Percentiles rank a stretch among this genome's conserved stretches.
phyloP scores from a whole-genome alignment of 345 rosid genomes.

The Hibiscus trionum region DNA sequence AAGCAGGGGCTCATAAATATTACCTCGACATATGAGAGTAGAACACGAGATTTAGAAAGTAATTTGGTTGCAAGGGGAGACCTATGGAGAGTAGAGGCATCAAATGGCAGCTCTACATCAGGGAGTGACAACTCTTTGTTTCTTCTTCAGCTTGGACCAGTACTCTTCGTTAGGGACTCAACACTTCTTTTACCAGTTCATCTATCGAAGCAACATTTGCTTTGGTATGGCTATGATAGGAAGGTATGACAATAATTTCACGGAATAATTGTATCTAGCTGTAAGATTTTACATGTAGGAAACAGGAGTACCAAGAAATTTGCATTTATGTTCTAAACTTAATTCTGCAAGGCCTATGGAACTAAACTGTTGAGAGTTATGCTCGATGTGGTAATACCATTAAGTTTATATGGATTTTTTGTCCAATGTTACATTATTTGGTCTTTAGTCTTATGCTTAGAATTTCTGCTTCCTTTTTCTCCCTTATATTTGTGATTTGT shows the following conservation, averaged over 20 bases:
- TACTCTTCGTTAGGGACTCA: constrained; percentile 76
- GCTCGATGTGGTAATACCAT: neutral
- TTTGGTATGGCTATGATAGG: constrained; percentile 96
- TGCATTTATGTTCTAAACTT: neutral
- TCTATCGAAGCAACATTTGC: constrained; percentile 90
- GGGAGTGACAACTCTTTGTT: constrained; percentile 72
- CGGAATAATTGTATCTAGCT: neutral
- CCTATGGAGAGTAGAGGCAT: constrained; percentile 90
- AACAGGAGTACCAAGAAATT: neutral
- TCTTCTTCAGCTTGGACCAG: constrained; percentile 91
- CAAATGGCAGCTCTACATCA: constrained; percentile 52
- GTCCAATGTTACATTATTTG: too few relatives aligned
- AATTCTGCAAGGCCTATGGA: neutral
- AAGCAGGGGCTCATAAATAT: constrained; percentile 68
- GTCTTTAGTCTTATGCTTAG: too few relatives aligned
- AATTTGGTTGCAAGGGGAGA: constrained; percentile 89
- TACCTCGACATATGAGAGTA: constrained; percentile 71
- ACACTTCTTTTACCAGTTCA: constrained; percentile 89
- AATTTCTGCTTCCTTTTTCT: too few relatives aligned
- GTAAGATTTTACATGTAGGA: neutral
- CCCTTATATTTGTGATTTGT: too few relatives aligned
- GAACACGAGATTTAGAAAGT: constrained; percentile 61
- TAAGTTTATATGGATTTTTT: neutral
- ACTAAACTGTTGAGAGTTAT: neutral
- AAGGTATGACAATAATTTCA: constrained; percentile 47